These are phyloP conservation scores for Macadamia tetraphylla DNA, from an alignment of 164 flowering plant genomes.

Conservation along the genomic window DNA sequence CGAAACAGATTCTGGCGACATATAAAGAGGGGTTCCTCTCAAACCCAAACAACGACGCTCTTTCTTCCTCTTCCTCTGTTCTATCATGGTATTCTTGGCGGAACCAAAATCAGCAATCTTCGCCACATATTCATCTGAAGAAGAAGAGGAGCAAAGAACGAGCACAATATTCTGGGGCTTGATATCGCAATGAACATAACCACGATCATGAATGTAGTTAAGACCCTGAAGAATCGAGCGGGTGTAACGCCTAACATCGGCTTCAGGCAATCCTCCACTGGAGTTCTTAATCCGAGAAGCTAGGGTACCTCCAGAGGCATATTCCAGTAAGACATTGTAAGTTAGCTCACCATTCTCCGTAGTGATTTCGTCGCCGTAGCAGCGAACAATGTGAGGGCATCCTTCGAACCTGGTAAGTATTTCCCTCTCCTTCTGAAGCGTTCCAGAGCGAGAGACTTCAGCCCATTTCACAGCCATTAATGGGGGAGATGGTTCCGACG, in stretches of 20 bases:
- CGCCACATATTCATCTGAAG: not conserved
- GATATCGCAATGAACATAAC: not conserved
- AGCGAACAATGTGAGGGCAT: not conserved
- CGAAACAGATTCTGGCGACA: not conserved
- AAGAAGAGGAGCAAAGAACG: not conserved
- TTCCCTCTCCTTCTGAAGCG: not conserved
- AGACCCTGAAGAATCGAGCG: not conserved
- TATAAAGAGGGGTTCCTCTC: not conserved
- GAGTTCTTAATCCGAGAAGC: not conserved
- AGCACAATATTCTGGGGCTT: not conserved
- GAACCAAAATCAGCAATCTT: not conserved
- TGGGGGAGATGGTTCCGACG: not conserved
- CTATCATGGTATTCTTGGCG: not conserved
- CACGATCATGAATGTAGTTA: not conserved
- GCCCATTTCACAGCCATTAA: not conserved
- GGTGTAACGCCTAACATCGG: not conserved
- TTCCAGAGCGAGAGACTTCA: not conserved
- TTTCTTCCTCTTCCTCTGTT: not conserved
- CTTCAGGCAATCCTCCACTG: not conserved
- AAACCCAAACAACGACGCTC: not conserved
- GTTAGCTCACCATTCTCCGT: not conserved
- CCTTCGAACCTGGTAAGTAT: not conserved
- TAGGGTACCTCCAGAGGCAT: not conserved
- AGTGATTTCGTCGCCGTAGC: not conserved
- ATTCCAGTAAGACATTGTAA: not conserved